Evolutionary conservation across 345 rosid genomes (phyloP), one percentile per base, ranked within the genome.

Genomic region (Tarenaya hassleriana): DNA sequence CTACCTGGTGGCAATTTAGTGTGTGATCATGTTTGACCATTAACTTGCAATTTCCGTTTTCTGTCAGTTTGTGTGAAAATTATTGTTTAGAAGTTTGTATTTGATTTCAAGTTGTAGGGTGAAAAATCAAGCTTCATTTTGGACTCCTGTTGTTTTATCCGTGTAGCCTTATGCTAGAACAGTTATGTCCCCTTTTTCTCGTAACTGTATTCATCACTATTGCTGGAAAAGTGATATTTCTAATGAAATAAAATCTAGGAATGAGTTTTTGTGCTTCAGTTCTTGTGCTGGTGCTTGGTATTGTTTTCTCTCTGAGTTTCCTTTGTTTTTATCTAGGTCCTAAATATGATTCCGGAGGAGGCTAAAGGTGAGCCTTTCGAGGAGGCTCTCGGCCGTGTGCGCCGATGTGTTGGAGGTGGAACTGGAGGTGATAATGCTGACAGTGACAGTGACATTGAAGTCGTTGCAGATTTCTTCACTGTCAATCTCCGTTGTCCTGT

Each of bases 401-500:
- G 88, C 21, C 91, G 98, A 47, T 88, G 98, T 50, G 68, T 85
- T 69, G 95, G 97, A 56, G 96, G 97, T 72, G 92, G 92, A 55
- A 70, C 71, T 63, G 77, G 79, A 51, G 67, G 83, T 8, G 95
- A 88, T 52, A 71, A 79, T 76, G 94, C 83, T 13, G 97, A 83
- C 43, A 85, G 98, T 60, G 98, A 88, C 65, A 92, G 98, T 72
- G 98, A 92, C 56, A 59, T 88, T 60, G 97, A 92, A 83, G 97
- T 92, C 63, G 97, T 92, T 68, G 97, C 97, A 31, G 98, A 92
- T 51, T 76, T 74, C 59, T 63, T 92, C 52, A 56, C 63, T 61
- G 82, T 88, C 73, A 85, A 75, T 69, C 87, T 92, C 8, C 94
- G 98, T 14, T 92, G 98, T 74, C 98, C 97, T 60, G 98, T 92